Conservation (phyloP, 768 basidiomycete genomes). For the Candolleomyces aberdarensis region DNA sequence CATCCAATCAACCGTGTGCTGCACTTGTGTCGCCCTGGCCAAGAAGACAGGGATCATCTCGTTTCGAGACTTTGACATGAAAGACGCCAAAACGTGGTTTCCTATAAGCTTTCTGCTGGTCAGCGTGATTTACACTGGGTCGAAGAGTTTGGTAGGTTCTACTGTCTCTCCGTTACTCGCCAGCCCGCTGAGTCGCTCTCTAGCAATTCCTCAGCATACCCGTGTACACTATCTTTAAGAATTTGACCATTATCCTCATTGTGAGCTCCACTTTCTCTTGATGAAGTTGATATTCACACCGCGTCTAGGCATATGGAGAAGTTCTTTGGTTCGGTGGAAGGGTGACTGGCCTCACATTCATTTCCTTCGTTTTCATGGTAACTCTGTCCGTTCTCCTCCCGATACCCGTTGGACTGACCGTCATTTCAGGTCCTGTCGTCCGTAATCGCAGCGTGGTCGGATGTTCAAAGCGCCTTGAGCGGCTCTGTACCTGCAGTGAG, state of each 20-base stretch:
- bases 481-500: slow-evolving; percentile 33
- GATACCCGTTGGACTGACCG: neutral
- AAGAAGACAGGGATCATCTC: slow-evolving; percentile 79
- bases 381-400: slow-evolving; percentile 14
- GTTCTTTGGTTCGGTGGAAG: slow-evolving; percentile 93
- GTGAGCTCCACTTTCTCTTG: slow-evolving; percentile 41
- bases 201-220: slow-evolving; percentile 98
- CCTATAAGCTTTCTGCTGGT: slow-evolving; percentile 92
- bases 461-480: slow-evolving; percentile 53
- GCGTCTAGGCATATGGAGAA: slow-evolving; percentile 87
- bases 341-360: slow-evolving; percentile 83
- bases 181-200: neutral
- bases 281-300: neutral
- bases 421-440: slow-evolving; percentile 78
- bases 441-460: slow-evolving; percentile 94
- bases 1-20: slow-evolving; percentile 89
- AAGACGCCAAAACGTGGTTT: slow-evolving; percentile 91
- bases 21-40: slow-evolving; percentile 65
- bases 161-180: neutral
- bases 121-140: slow-evolving; percentile 95
- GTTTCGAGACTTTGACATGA: slow-evolving; percentile 77
- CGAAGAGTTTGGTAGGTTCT: slow-evolving; percentile 84
- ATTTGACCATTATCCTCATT: slow-evolving; percentile 98
- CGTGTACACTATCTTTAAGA: slow-evolving; percentile 99
- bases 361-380: slow-evolving; percentile 92